phyloP scores from a whole-genome alignment of 495 filamentous ascomycete genomes.

The Friedmanniomyces endolithicus region DNA sequence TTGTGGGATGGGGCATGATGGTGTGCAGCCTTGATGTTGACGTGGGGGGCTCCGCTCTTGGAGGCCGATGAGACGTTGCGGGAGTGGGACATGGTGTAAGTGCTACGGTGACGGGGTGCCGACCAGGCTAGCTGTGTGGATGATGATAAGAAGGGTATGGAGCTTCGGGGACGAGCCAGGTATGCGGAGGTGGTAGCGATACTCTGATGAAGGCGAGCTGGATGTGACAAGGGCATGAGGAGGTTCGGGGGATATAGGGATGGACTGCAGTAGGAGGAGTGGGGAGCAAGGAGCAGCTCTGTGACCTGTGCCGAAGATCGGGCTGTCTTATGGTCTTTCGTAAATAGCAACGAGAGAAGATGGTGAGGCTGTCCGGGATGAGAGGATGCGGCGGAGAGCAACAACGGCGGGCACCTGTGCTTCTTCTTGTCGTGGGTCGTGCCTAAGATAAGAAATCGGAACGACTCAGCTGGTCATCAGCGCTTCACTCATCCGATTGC shows the following conservation, averaged over 20 bases:
- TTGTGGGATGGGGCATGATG: conserved; percentile 5
- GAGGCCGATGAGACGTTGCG: conserved; percentile 2
- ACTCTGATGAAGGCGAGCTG: neutral
- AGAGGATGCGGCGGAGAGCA: no score
- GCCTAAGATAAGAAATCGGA: neutral
- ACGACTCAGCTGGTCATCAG: no score
- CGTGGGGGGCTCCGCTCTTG: conserved; percentile 13
- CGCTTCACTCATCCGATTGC: no score
- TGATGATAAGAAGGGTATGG: neutral
- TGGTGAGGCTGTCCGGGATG: neutral
- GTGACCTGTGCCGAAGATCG: neutral
- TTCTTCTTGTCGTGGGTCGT: no score
- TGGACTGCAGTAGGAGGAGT: neutral
- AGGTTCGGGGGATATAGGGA: neutral
- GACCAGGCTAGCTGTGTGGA: conserved; percentile 7
- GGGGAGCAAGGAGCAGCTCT: neutral
- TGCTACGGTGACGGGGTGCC: neutral
- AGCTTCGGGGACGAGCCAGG: neutral
- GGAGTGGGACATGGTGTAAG: conserved; percentile 1
- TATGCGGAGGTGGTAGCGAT: neutral
- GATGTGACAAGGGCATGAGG: neutral
- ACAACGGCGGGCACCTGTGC: no score
- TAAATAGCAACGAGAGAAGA: neutral
- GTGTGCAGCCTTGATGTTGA: conserved; percentile 23
- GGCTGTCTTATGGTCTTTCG: neutral